These are phyloP conservation scores for Kodamaea restingae DNA, from an alignment of 805 yeast genomes.

Conservation along the genomic window DNA sequence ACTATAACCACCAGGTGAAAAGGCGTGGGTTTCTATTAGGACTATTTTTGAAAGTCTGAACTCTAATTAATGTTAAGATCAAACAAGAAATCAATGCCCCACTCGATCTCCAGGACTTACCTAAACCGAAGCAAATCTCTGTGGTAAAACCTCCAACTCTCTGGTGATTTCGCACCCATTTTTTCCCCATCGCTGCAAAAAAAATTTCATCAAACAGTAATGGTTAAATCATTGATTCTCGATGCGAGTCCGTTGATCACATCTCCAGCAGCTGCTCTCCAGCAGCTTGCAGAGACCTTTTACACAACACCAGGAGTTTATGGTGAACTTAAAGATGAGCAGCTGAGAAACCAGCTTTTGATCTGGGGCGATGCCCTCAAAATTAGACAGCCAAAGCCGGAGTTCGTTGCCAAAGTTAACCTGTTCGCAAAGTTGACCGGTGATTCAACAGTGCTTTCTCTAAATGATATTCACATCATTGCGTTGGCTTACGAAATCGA, in stretches of 20 bases:
- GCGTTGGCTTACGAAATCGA: slow-evolving; percentile 91
- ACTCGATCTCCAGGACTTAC: too few species aligned
- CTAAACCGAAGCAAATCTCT: too few species aligned
- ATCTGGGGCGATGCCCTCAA: slow-evolving; percentile 74
- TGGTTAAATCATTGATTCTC: slow-evolving; percentile 57
- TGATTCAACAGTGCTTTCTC: slow-evolving; percentile 81
- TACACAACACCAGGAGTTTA: slow-evolving; percentile 91
- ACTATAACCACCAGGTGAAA: too few species aligned
- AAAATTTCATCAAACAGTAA: neutral
- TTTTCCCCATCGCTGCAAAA: slow-evolving; percentile 5
- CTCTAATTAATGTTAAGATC: too few species aligned
- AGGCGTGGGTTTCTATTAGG: too few species aligned
- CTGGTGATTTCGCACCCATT: neutral
- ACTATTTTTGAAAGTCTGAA: too few species aligned
- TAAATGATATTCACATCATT: slow-evolving; percentile 87
- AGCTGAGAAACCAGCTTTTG: slow-evolving; percentile 70
- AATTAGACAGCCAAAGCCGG: slow-evolving; percentile 73
- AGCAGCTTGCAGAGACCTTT: slow-evolving; percentile 65
- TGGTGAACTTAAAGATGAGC: slow-evolving; percentile 81
- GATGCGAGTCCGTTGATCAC: slow-evolving; percentile 96
- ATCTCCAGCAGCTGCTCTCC: slow-evolving; percentile 70
- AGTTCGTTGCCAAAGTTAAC: slow-evolving; percentile 58
- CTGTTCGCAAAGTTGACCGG: slow-evolving; percentile 86
- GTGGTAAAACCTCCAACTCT: too few species aligned
- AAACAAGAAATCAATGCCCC: too few species aligned